phyloP scores from a whole-genome alignment of 768 basidiomycete species.

The Leccinum sublutescens region DNA sequence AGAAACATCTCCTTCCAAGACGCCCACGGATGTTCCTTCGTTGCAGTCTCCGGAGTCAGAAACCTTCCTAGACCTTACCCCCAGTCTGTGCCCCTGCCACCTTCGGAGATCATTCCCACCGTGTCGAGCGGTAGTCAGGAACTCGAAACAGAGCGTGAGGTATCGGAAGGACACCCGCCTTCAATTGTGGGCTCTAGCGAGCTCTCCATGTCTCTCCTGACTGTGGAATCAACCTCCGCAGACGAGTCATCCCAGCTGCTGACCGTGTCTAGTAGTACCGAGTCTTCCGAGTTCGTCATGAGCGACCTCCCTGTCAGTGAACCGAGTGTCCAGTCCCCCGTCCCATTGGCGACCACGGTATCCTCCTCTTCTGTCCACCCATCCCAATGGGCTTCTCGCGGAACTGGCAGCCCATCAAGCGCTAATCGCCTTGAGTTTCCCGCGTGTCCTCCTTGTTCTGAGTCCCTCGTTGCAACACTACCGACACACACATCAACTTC shows the following conservation, averaged over 20 bases:
- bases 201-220: slow-evolving; percentile 28
- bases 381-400: slow-evolving; percentile 50
- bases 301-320: slow-evolving; percentile 29
- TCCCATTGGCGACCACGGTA: slow-evolving; percentile 36
- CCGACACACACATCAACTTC: too few relatives aligned
- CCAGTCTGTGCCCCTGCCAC: slow-evolving; percentile 40
- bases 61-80: slow-evolving; percentile 16
- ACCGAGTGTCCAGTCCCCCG: slow-evolving; percentile 30
- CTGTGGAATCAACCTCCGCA: slow-evolving; percentile 32
- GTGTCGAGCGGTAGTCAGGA: slow-evolving; percentile 21
- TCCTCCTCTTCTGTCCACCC: slow-evolving; percentile 40
- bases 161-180: slow-evolving; percentile 5
- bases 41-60: slow-evolving; percentile 28
- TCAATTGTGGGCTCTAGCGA: slow-evolving; percentile 24
- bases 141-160: slow-evolving; percentile 22
- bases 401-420: too few relatives aligned
- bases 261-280: slow-evolving; percentile 41
- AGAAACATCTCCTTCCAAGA: slow-evolving; percentile 28
- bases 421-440: too few relatives aligned
- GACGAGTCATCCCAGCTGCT: slow-evolving; percentile 33
- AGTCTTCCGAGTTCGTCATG: slow-evolving; percentile 37
- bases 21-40: slow-evolving; percentile 28
- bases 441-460: too few relatives aligned
- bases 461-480: too few relatives aligned
- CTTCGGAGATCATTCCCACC: slow-evolving; percentile 33